A percentile compares a stretch with the other conserved stretches of the same genome.
phyloP scores from a whole-genome alignment of 192 early-diverging fungal genomes.

The Backusella mclennaniae region DNA sequence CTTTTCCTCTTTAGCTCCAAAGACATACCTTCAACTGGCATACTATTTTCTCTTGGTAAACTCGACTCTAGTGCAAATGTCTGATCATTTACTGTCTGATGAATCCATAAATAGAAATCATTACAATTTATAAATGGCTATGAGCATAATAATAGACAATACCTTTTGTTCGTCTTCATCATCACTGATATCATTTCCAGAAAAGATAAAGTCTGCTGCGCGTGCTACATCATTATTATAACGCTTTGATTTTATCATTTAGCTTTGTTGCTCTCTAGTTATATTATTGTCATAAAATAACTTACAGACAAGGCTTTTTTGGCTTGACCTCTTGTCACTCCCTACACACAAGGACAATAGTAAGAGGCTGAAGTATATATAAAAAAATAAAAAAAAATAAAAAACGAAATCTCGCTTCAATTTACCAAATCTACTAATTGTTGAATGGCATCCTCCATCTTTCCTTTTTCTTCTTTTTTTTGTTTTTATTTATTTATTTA shows the following conservation, averaged over 20 bases:
- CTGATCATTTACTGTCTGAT: slow-evolving; percentile 1
- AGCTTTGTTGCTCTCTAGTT: not conserved
- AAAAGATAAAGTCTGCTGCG: slow-evolving; percentile 42
- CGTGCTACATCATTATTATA: slow-evolving; percentile 39
- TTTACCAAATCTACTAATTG: slow-evolving; percentile 17
- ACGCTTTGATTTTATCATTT: slow-evolving; percentile 14
- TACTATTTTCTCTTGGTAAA: not conserved
- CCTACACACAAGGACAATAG: slow-evolving; percentile 5
- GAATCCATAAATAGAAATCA: not conserved
- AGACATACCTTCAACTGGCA: not conserved
- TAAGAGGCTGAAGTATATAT: not conserved
- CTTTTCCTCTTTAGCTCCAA: not conserved
- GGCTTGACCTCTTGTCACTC: slow-evolving; percentile 15
- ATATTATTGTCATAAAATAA: not conserved
- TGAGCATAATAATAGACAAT: not conserved
- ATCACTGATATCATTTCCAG: slow-evolving; percentile 19
- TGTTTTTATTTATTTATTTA: not conserved
- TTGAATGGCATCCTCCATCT: slow-evolving; percentile 14
- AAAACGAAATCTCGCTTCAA: not conserved
- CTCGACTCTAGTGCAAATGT: not conserved
- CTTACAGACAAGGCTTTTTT: slow-evolving; percentile 19
- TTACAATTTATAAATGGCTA: not conserved
- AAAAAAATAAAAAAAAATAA: not conserved
- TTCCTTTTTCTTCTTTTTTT: not conserved
- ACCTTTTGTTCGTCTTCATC: slow-evolving; percentile 11